phyloP scores from a whole-genome alignment of 2,329 filamentous ascomycete species.

The Orbilia javanica region DNA sequence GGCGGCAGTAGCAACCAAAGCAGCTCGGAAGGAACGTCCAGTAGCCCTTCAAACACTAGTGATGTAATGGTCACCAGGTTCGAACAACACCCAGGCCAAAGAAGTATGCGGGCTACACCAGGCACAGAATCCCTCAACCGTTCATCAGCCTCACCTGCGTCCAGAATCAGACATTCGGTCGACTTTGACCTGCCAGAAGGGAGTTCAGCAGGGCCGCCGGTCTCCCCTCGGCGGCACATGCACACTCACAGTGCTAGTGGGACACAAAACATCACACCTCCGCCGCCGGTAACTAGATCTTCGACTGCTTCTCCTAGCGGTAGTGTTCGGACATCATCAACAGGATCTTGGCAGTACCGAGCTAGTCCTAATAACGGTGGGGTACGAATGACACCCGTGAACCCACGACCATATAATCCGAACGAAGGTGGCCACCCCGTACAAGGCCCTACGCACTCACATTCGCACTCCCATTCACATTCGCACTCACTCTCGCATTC shows the following conservation, averaged over 20 bases:
- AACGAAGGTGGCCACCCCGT: slow-evolving; percentile 35
- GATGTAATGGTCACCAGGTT: slow-evolving; percentile 52
- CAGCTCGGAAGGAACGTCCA: slow-evolving; percentile 45
- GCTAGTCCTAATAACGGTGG: slow-evolving; percentile 49
- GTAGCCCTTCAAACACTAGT: slow-evolving; percentile 42
- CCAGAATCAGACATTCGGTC: slow-evolving; percentile 43
- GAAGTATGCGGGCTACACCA: slow-evolving; percentile 12
- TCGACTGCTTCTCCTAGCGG: slow-evolving; percentile 53
- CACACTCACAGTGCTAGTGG: slow-evolving; percentile 41
- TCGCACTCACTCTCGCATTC: slow-evolving; percentile 23
- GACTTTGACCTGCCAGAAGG: slow-evolving; percentile 46
- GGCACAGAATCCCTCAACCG: slow-evolving; percentile 33
- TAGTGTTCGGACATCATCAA: slow-evolving; percentile 46
- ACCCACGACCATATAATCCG: slow-evolving; percentile 52
- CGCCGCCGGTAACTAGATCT: slow-evolving; percentile 46
- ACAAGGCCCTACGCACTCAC: slow-evolving; percentile 1
- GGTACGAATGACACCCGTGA: slow-evolving; percentile 34
- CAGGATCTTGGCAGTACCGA: slow-evolving; percentile 51
- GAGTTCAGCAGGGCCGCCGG: slow-evolving; percentile 17
- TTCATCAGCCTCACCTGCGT: slow-evolving; percentile 44
- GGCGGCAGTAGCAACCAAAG: slow-evolving; percentile 36
- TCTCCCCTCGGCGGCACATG: slow-evolving; percentile 43
- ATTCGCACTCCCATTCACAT: slow-evolving; percentile 26
- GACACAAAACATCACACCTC: slow-evolving; percentile 47
- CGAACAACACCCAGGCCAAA: slow-evolving; percentile 45